Base-by-base conservation (phyloP, 2,329 filamentous ascomycete species). In the Colletotrichum incanum region DNA sequence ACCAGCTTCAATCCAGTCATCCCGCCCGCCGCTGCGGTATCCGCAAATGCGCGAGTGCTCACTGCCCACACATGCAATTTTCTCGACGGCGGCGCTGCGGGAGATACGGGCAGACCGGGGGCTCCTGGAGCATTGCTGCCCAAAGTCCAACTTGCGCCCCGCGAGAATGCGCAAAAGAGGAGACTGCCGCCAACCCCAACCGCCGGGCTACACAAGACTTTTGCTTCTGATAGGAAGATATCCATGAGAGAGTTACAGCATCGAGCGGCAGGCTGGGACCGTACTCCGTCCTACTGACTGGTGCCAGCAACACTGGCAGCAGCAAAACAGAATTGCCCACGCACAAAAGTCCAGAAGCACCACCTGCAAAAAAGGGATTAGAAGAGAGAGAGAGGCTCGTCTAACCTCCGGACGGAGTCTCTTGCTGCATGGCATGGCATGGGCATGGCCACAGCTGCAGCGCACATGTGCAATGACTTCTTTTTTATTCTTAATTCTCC, bases 91-190 rank as follows among this genome's bases (percentile, higher is more conserved):
- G 50, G 34, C n/a, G 64, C 64, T 66, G 55, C 64, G 65, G 59
- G 50, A 63, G 50, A 64, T 58, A 65, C 45, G 65, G 59, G 28
- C 60, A 60, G 65, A 72, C 69, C 54, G n/a, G 67, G 71, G 49
- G 23, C 37, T 47, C 45, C 62, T 61, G 52, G 72, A 75, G 74
- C 72, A 74, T 75, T 75, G 74, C 69, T 75, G 74, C 74, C 74
- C 74, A 75, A 75, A 72, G 59, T 60, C 64, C 41, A 58, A 20
- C 71, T 58, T 45, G 58, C 59, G 64, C 67, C 65, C 74, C 74
- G 72, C 70, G 71, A 73, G 61, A 62, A 66, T 72, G 69, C 59
- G 69, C 52, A 64, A 64, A 54, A 69, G 65, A 72, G 69, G 69
- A 60, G 54, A 59, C 43, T 28, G 34, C 58, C 34, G 28, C 54